Conservation (phyloP, 2,329 filamentous ascomycete genomes). For the Beauveria caledonica region DNA sequence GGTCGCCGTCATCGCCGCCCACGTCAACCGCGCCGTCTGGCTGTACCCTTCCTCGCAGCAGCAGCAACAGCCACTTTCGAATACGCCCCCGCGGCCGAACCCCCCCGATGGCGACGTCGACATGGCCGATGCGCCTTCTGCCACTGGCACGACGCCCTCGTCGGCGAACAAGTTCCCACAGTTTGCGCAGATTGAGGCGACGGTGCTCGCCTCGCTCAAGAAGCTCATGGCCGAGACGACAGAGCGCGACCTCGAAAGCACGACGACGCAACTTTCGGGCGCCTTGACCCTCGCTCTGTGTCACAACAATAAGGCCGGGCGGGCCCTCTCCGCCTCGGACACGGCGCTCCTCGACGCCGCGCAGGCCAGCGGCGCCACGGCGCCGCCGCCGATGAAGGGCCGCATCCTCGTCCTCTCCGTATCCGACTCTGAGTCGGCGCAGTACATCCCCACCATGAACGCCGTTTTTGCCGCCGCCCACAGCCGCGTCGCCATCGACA, state of each 20-base stretch:
- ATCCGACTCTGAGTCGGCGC: constrained; percentile 72
- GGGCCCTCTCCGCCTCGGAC: constrained; percentile 53
- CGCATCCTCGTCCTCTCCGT: constrained; percentile 88
- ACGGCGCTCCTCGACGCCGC: constrained; percentile 29
- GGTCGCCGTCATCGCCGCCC: constrained; percentile 83
- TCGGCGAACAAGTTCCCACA: constrained; percentile 87
- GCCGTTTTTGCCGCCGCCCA: constrained; percentile 91
- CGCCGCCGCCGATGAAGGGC: constrained; percentile 26
- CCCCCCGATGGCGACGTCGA: constrained; percentile 40
- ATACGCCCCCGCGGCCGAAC: not conserved
- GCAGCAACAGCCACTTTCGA: constrained; percentile 5
- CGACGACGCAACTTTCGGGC: constrained; percentile 82
- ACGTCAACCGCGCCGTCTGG: constrained; percentile 79
- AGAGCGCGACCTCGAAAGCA: constrained; percentile 55
- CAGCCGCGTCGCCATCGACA: constrained; percentile 82
- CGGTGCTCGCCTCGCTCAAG: constrained; percentile 66
- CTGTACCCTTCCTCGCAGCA: constrained; percentile 61
- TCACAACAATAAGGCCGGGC: constrained; percentile 78
- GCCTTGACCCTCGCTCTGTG: constrained; percentile 83
- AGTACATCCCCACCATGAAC: constrained; percentile 99
- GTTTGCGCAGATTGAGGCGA: constrained; percentile 78
- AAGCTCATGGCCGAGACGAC: constrained; percentile 65
- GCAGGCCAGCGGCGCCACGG: constrained; percentile 23
- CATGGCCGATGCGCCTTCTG: constrained; percentile 43
- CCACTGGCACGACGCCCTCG: constrained; percentile 23